Evolutionary conservation across 177 flowering plant genomes (phyloP).

Genomic region (Vitis hybrid): DNA sequence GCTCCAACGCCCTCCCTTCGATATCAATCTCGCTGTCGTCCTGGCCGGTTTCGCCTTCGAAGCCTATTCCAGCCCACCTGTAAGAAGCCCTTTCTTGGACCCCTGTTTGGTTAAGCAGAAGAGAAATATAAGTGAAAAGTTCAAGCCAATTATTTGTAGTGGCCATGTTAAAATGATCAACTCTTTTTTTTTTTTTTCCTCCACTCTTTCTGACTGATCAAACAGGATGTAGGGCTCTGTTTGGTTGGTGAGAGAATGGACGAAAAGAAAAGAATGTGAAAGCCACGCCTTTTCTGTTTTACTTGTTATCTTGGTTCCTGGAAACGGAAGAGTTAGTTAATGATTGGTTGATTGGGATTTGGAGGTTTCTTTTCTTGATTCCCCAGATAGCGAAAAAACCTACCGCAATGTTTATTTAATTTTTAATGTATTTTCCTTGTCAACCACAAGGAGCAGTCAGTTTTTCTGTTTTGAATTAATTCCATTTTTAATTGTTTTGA

Average conservation of each 20-base stretch:
- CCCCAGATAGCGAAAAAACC: too few species aligned
- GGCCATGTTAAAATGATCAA: too few species aligned
- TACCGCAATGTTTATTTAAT: too few species aligned
- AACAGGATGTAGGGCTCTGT: neutral
- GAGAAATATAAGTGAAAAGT: too few species aligned
- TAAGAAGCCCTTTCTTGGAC: slow-evolving; percentile 16
- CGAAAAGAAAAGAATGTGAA: neutral
- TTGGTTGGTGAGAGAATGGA: neutral
- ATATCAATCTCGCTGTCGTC: slow-evolving; percentile 87
- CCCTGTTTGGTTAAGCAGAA: neutral
- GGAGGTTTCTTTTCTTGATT: too few species aligned
- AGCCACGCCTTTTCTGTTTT: neutral
- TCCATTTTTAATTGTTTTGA: neutral
- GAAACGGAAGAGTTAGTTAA: neutral
- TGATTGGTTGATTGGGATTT: too few species aligned
- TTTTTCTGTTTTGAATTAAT: neutral
- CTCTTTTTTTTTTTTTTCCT: neutral
- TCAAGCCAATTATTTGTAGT: too few species aligned
- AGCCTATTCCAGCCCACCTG: slow-evolving; percentile 87
- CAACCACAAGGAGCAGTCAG: neutral
- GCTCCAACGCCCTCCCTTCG: slow-evolving; percentile 63
- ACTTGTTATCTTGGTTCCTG: neutral
- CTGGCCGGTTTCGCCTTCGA: slow-evolving; percentile 98
- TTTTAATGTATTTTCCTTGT: neutral
- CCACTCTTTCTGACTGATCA: neutral